Evolutionary conservation across 768 basidiomycete genomes (phyloP).

Genomic region (Holtermanniella nyarrowii): DNA sequence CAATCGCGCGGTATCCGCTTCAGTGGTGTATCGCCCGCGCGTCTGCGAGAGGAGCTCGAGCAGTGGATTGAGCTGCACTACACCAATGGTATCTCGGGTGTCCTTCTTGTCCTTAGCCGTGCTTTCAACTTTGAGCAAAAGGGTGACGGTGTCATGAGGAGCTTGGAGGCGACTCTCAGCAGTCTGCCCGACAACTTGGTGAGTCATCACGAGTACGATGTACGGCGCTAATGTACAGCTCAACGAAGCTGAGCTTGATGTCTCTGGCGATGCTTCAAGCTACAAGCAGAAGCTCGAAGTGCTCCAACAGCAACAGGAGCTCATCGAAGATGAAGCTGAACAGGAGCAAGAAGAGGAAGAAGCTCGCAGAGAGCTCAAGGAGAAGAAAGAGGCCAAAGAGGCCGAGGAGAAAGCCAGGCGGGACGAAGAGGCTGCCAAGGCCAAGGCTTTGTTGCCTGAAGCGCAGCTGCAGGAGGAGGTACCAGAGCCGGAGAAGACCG

Average conservation of each 20-base stretch:
- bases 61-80: conserved; percentile 91
- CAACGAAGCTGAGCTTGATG: conserved; percentile 93
- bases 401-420: conserved; percentile 54
- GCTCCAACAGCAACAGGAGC: conserved; percentile 93
- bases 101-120: conserved; percentile 81
- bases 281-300: conserved; percentile 99
- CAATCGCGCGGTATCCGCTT: conserved; percentile 91
- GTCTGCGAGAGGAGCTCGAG: conserved; percentile 75
- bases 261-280: conserved; percentile 75
- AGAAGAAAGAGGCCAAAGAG: conserved; percentile 75
- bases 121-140: conserved; percentile 88
- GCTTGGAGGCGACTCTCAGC: conserved; percentile 79
- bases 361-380: conserved; percentile 50
- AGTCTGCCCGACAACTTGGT: conserved; percentile 91
- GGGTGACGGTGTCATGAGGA: conserved; percentile 70
- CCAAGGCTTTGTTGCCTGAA: conserved; percentile 74
- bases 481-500: conserved; percentile 13
- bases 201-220: conserved; percentile 33
- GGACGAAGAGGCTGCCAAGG: conserved; percentile 61
- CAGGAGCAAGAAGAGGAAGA: conserved; percentile 62
- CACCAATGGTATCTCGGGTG: conserved; percentile 82
- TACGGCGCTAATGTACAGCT: conserved; percentile 49
- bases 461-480: conserved; percentile 37
- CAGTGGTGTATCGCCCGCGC: conserved; percentile 70
- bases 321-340: conserved; percentile 97